A percentile compares a stretch with the other conserved stretches of the same genome.
Conservation (phyloP, 2,329 filamentous ascomycete species). For the Ilyonectria robusta region DNA sequence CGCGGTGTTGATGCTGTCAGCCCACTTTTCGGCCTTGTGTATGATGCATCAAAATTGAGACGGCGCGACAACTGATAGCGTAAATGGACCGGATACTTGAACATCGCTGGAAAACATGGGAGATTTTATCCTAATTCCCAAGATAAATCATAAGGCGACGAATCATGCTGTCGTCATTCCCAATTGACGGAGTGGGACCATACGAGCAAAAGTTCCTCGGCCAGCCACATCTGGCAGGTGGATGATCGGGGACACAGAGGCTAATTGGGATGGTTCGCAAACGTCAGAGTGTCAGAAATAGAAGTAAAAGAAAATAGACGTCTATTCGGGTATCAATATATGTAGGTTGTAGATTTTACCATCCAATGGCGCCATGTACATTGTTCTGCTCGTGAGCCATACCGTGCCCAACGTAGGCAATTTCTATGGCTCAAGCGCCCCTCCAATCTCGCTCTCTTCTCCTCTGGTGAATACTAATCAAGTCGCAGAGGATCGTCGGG, state of each 20-base stretch:
- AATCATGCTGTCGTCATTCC: neutral
- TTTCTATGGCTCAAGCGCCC: neutral
- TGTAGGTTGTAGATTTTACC: neutral
- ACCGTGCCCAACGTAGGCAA: neutral
- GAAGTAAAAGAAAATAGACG: neutral
- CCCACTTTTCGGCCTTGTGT: neutral
- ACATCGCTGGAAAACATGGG: neutral
- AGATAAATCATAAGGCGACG: neutral
- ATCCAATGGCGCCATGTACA: neutral
- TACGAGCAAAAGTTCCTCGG: conserved; percentile 40
- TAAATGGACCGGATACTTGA: neutral
- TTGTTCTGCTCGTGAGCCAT: neutral
- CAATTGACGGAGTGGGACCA: neutral
- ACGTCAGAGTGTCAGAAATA: neutral
- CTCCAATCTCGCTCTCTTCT: neutral
- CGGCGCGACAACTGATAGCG: neutral
- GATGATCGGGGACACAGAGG: conserved; percentile 11
- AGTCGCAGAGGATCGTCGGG: conserved; percentile 44
- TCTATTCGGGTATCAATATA: conserved; percentile 35
- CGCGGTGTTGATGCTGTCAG: neutral
- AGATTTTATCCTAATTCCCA: neutral
- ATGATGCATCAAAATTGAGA: neutral
- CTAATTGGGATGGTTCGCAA: neutral
- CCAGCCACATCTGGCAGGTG: conserved; percentile 41
- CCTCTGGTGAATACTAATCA: conserved; percentile 26